Base-by-base conservation (phyloP, 257 asterid species). In the Solanum tarijense region DNA sequence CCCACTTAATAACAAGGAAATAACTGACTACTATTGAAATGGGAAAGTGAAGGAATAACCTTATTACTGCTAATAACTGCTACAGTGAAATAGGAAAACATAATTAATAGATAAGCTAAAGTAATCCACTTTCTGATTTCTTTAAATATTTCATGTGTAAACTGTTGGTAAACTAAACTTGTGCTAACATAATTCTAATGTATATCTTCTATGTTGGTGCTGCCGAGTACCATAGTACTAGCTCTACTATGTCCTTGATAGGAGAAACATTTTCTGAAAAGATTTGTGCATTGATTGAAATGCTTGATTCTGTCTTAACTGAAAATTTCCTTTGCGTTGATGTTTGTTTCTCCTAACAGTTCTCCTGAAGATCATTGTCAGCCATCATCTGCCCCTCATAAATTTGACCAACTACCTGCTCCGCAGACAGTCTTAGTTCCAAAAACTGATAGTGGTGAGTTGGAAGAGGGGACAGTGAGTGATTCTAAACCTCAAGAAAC, bases 311-410 rank as follows among this genome's bases (percentile, higher is more conserved):
- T 46, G 21, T 86, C 39, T 86, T 91, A 83, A 86, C 75, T 73
- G 83, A 58, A 60, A 87, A 71, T 87, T 83, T 73, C 32, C 81
- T 85, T 85, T n/a, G 25, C n/a, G 9, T 48, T 86, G 48, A 73
- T 86, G 88, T 48, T 88, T 48, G 27, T 46, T 35, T 36, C 71
- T 85, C 38, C 83, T 86, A 69, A 86, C 96, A 97, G 99, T 89
- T 95, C 95, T 79, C 96, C 96, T 82, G 98, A 93, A 89, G 89
- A 89, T 87, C 92, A 88, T 83, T 89, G 60, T 38, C 93, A 89
- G 34, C 92, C 89, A 43, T 91, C 93, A 36, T 93, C 94, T 73
- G 90, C 87, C 89, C 93, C 89, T 46, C 92, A 89, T 87, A 93
- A 90, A 91, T 86, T 88, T 83, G 94, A 90, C 87, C 94, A 86